Evolutionary conservation across 345 rosid species (phyloP).

Genomic region (Cardamine resedifolia): DNA sequence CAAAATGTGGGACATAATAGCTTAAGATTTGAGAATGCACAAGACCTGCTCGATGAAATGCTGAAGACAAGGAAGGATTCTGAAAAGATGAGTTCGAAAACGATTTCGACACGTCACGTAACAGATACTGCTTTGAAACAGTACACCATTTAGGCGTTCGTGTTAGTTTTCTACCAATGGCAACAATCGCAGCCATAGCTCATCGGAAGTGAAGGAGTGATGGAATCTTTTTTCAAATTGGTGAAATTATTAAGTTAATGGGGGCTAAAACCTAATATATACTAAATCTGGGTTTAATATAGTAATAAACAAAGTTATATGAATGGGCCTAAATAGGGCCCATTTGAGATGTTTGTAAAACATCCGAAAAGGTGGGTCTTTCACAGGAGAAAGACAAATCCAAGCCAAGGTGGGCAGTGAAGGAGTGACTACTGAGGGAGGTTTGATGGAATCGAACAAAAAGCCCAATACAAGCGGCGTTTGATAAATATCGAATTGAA

Average conservation of each 20-base stretch:
- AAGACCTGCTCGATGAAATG: conserved; percentile 57
- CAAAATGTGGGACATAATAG: conserved; percentile 15
- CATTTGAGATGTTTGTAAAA: background rate
- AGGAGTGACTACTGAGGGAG: no score
- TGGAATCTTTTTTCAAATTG: no score
- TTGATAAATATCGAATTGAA: background rate
- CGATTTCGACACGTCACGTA: background rate
- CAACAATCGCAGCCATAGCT: conserved; percentile 28
- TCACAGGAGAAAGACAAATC: background rate
- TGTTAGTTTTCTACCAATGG: conserved; percentile 20
- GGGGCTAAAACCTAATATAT: no score
- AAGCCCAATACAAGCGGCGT: no score
- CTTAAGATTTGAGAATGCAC: conserved; percentile 14
- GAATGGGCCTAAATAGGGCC: conserved; percentile 16
- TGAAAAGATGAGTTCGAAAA: conserved; percentile 1
- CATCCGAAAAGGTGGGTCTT: background rate
- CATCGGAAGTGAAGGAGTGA: background rate
- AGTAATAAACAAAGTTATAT: background rate
- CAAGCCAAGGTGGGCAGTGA: no score
- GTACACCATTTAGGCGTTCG: background rate
- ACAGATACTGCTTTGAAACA: background rate
- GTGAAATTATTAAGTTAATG: background rate
- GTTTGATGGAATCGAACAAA: background rate
- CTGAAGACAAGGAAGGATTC: conserved; percentile 33
- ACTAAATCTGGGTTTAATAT: background rate